Base-by-base conservation (phyloP, 345 rosid species). In the Conringia planisiliqua region DNA sequence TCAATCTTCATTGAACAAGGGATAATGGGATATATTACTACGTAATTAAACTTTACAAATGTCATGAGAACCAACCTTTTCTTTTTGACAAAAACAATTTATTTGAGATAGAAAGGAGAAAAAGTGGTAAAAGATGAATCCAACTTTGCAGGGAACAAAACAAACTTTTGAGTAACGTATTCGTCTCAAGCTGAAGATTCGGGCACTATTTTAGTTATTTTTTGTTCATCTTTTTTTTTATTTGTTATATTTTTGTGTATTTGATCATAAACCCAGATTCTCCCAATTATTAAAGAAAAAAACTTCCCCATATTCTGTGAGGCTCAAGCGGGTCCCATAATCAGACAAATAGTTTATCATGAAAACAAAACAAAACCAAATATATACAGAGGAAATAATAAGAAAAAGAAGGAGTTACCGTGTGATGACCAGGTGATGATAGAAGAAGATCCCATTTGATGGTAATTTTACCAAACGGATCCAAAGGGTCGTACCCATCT, bases 401-500 rank as follows among this genome's bases (percentile, higher is more conserved):
- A 40, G 0, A 12, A 38, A 26, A 48, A 51, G 30, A 11, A 36
- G 38, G 38, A 75, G 79, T 85, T 79, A 91, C 98, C 30, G 79
- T 81, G 68, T 76, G 79, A 7, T 47, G 12, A 32, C 52, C 85
- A 14, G 71, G 64, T 60, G 55, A 50, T 3, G 82, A 78, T 52
- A 69, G 82, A 72, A 87, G 35, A 24, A 93, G 85, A 79, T 93
- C 97, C 98, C 97, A 91, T 86, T 83, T 91, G 71, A 93, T 83
- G 6, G 88, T 88, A 36, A 93, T 74, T 65, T 85, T 86, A 42
- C 85, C 97, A 26, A 52, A 18, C 22, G 98, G 96, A 91, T 93
- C 98, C 81, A 91, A 35, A 6, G 96, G 85, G 84, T 93, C 98
- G 83, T 71, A 91, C 58, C 88, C 96, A 85, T 83, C 98, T 93